A percentile compares a stretch with the other conserved stretches of the same genome.
These are phyloP conservation scores for Globisporangium middletonii DNA, from an alignment of 352 stramenopile species.

Conservation along the genomic window DNA sequence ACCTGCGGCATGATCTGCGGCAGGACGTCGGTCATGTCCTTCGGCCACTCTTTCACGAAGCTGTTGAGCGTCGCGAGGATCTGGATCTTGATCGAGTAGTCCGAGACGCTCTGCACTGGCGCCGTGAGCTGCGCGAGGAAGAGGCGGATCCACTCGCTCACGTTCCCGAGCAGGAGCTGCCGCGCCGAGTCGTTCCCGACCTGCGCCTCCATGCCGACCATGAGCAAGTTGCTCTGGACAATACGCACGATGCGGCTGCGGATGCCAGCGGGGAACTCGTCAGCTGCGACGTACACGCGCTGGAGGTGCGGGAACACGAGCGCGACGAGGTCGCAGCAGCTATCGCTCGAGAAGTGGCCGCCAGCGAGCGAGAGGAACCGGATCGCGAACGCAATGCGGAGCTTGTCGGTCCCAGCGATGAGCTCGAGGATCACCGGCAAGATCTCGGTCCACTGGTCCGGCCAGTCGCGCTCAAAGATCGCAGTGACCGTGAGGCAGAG, in stretches of 20 bases:
- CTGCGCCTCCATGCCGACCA: slow-evolving; percentile 81
- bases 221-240: slow-evolving; percentile 69
- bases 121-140: slow-evolving; percentile 47
- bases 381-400: slow-evolving; percentile 63
- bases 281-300: slow-evolving; percentile 41
- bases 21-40: slow-evolving; percentile 69
- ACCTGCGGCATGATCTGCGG: slow-evolving; percentile 69
- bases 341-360: slow-evolving; percentile 72
- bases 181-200: slow-evolving; percentile 53
- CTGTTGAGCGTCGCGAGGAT: slow-evolving; percentile 64
- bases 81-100: slow-evolving; percentile 74
- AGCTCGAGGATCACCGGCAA: slow-evolving; percentile 57
- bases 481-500: slow-evolving; percentile 69
- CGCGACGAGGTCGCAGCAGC: slow-evolving; percentile 72
- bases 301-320: slow-evolving; percentile 70
- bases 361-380: slow-evolving; percentile 68
- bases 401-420: slow-evolving; percentile 40
- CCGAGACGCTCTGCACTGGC: slow-evolving; percentile 40
- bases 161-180: slow-evolving; percentile 60
- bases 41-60: slow-evolving; percentile 80
- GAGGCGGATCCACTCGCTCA: slow-evolving; percentile 62
- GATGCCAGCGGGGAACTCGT: slow-evolving; percentile 43
- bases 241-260: slow-evolving; percentile 61
- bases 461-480: slow-evolving; percentile 82
- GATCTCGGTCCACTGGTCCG: slow-evolving; percentile 77